Evolutionary conservation across 129 eudicot genomes (phyloP), one percentile per base, ranked within the genome.

Genomic region (Flaveria brownii): DNA sequence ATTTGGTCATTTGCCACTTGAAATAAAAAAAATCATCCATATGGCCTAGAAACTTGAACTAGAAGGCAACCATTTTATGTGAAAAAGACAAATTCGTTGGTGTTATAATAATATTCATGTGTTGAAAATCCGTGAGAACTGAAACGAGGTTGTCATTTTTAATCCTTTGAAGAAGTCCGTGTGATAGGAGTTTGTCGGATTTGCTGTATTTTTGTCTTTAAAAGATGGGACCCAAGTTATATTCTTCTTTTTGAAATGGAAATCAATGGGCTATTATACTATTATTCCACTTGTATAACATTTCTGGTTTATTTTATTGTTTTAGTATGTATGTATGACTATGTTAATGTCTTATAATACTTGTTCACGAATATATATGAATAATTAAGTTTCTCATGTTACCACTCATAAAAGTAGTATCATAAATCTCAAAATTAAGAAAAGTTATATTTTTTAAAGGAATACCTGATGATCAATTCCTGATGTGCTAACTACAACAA

Each of bases 81-180:
- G 41, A 16, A 64, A 33, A 12, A 15, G 70, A 33, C 47, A 65
- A 65, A 65, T 65, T 0, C 13, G 49, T 33, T 17, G 6, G 22
- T 65, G 39, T 65, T 65, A 65, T 65, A 65, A 15, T 65, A 36
- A 65, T n/a, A 30, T 64, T 13, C 18, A 62, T 62, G 45, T 30
- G 69, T 36, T 65, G 70, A 65, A 65, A 36, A 65, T 36, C 72
- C 47, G 47, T 65, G 71, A 65, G 26, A 36, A 59, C 36, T 23
- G 15, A 59, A 20, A 57, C 64, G 66, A 60, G 66, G 66, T 56
- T 6, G 15, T 25, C 39, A 25, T 61, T 61, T 61, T 61, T 25
- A 61, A 61, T 61, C 17, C 2, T 1, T 25, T 61, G 67, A 61
- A 61, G 17, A 59, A 59, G 65, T 59, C 65, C 65, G 65, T 22